Evolutionary conservation across 2,329 filamentous ascomycete species (phyloP), one percentile per base, ranked within the genome.

Genomic region (Colletotrichum navitas): DNA sequence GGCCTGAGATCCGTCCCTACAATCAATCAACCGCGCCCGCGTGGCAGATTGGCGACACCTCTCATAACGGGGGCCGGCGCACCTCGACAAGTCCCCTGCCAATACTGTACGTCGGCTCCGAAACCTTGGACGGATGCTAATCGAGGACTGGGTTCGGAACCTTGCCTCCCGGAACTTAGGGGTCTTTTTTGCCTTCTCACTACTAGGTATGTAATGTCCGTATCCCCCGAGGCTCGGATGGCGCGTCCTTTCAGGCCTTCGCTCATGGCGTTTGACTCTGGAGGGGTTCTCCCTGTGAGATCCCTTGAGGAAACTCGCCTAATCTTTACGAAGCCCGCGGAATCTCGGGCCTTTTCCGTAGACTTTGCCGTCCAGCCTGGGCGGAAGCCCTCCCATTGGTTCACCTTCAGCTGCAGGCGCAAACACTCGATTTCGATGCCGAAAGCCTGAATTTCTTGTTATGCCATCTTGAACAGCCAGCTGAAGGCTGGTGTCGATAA

Each of bases 121-220:
- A n/a, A 16, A 54, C 26, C 61, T 34, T 16, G 66, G 66, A 69
- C 47, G 21, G n/a, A 39, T 14, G 54, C 4, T 24, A 60, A 24
- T 47, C n/a, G n/a, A 29, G 26, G 12, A n/a, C 10, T 51, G 36
- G 16, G 3, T 7, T 21, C 7, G 34, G 26, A 26, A n/a, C 8
- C 43, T 14, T 59, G 16, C 18, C 16, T 60, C 1, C 26, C 29
- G 36, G 16, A 45, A 45, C 34, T 11, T 36, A 12, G 43, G 6
- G 29, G 8, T 10, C 21, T 39, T 4, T 24, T 6, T 3, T 1
- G 1, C n/a, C 7, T n/a, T 11, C 43, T 5, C 45, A n/a, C 11
- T 47, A 43, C 16, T 43, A 43, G 1, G 2, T 14, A 12, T 39
- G 41, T 21, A 12, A 47, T 47, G 6, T 12, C 45, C 10, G 11